Conservation (phyloP, 2,329 filamentous ascomycete species). For the Mariannaea sp. region DNA sequence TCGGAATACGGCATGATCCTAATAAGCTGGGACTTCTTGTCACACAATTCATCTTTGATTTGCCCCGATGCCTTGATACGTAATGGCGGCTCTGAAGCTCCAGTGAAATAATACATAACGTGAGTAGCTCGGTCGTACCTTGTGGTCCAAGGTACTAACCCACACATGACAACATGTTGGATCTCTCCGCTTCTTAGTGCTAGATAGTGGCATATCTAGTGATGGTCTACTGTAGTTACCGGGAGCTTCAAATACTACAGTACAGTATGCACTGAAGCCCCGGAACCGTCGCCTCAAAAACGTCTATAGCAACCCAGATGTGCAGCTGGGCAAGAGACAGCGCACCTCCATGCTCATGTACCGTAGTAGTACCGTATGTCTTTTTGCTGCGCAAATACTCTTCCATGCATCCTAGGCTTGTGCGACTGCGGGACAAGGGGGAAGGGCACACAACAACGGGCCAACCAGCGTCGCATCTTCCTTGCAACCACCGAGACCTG, state of each 20-base stretch:
- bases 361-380: neutral
- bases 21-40: neutral
- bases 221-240: neutral
- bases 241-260: slow-evolving; percentile 10
- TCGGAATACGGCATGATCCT: neutral
- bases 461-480: slow-evolving; percentile 7
- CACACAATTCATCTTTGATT: neutral
- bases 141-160: too few species aligned
- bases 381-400: neutral
- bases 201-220: neutral
- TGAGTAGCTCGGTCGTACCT: too few species aligned
- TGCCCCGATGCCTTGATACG: neutral
- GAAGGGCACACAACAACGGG: neutral
- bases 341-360: slow-evolving; percentile 3
- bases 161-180: slow-evolving; percentile 14
- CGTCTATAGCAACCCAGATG: too few species aligned
- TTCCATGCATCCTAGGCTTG: neutral
- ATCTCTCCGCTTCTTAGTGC: slow-evolving; percentile 7
- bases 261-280: neutral
- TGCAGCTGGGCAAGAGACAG: slow-evolving; percentile 18
- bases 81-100: neutral
- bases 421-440: slow-evolving; percentile 3
- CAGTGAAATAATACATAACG: too few species aligned
- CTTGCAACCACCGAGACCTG: slow-evolving; percentile 7
- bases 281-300: too few species aligned